Evolutionary conservation across 2,329 filamentous ascomycete species (phyloP).

Genomic region (Ascochyta koolunga): DNA sequence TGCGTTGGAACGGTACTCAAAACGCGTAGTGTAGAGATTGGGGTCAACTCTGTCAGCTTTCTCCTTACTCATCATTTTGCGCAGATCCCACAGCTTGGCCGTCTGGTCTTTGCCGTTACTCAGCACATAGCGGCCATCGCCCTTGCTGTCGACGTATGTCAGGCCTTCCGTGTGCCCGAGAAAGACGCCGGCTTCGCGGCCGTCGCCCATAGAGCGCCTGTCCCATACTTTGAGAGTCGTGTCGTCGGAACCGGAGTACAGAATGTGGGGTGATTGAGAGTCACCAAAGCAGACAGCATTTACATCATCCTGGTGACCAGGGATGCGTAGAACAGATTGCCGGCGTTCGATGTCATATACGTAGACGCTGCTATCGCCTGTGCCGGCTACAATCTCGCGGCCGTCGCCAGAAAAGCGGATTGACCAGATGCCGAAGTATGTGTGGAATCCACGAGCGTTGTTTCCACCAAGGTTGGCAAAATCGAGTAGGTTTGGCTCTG

Average conservation of each 20-base stretch:
- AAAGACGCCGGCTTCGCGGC: conserved; percentile 68
- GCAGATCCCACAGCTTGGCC: conserved; percentile 95
- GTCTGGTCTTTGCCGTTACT: conserved; percentile 96
- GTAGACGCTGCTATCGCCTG: conserved; percentile 77
- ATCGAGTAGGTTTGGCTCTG: conserved; percentile 80
- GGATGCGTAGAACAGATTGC: conserved; percentile 73
- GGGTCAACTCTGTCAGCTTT: conserved; percentile 64
- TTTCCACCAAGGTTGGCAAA: conserved; percentile 61
- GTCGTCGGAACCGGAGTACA: conserved; percentile 96
- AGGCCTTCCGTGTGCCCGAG: conserved; percentile 69
- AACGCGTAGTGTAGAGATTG: conserved; percentile 64
- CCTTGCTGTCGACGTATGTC: conserved; percentile 78
- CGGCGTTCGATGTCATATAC: conserved; percentile 91
- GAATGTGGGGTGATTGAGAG: conserved; percentile 83
- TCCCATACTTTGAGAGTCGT: conserved; percentile 97
- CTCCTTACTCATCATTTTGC: conserved; percentile 82
- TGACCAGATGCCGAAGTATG: conserved; percentile 72
- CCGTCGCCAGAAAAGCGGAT: conserved; percentile 92
- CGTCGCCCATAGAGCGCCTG: conserved; percentile 70
- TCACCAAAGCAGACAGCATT: conserved; percentile 98
- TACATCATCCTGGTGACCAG: conserved; percentile 84
- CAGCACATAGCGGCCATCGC: conserved; percentile 85
- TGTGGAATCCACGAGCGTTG: conserved; percentile 46
- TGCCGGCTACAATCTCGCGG: conserved; percentile 87
- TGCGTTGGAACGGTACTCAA: conserved; percentile 74